Conservation (phyloP, 2,329 filamentous ascomycete genomes). For the Calonectria naviculata region DNA sequence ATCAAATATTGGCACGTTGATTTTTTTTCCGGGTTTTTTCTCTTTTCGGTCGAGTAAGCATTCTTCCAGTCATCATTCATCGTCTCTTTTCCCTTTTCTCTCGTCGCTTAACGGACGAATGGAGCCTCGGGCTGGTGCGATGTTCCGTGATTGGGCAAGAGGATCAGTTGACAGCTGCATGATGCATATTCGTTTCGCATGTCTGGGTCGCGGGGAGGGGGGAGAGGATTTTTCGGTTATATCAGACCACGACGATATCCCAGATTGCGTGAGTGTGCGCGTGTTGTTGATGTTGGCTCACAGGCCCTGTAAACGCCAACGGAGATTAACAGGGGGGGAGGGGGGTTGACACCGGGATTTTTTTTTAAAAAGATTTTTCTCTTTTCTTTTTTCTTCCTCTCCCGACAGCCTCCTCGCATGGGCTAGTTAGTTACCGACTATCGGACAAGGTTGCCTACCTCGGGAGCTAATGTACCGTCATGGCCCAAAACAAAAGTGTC, state of each 20-base stretch:
- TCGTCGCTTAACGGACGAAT: not conserved
- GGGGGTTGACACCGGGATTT: not conserved
- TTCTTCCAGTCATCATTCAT: not conserved
- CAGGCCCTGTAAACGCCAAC: not conserved
- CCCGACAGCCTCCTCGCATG: not conserved
- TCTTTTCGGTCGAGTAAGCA: not conserved
- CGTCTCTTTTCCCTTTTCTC: constrained; percentile 19
- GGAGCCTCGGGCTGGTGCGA: not conserved
- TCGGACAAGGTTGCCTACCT: not conserved
- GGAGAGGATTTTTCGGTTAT: not conserved
- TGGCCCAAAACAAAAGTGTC: not conserved
- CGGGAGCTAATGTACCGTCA: not conserved
- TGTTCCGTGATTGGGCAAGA: constrained; percentile 1
- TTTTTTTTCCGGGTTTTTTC: not conserved
- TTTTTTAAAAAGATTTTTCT: not conserved
- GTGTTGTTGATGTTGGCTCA: not conserved
- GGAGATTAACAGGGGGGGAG: not conserved
- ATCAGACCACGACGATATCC: not conserved
- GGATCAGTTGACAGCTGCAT: not conserved
- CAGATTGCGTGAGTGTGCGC: not conserved
- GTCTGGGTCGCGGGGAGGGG: not conserved
- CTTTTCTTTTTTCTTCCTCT: not conserved
- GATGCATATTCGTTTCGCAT: not conserved
- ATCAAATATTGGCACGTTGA: not conserved
- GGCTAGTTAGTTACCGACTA: not conserved